Base-by-base conservation (phyloP, 148 eudicot species). In the Camellia sinensis region DNA sequence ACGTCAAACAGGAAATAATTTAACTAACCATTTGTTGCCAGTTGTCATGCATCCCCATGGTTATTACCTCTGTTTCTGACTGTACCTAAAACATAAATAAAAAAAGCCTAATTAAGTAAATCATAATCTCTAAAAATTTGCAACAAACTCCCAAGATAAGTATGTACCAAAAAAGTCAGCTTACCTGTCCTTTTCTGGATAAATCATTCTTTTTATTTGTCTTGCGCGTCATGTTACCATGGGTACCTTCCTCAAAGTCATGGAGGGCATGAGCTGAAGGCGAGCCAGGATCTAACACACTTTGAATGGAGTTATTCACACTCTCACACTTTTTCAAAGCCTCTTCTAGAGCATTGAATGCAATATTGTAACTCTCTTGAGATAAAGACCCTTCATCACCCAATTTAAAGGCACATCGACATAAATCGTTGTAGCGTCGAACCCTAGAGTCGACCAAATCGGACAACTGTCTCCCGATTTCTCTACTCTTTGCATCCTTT, bases 371-470 rank as follows among this genome's bases (percentile, higher is more conserved):
- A 77, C 80, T 77, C 53, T 76, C 83, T 68, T 67, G 61, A 64
- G 83, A 84, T 72, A 84, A 56, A 44, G 86, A 84, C 19, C 80
- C 86, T 68, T 80, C 83, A 71, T 84, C 86, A 46, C 83, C 78
- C 54, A 84, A 18, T 73, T 76, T 72, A 77, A 72, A 19, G 68
- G 83, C 80, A 21, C 69, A 73, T 77, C 41, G 79, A 74, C 86
- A 84, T 71, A 84, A 48, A 80, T 80, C 80, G 59, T 71, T 80
- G 54, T 75, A 75, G 4, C 85, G 81, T 13, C 73, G 78, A 62
- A 52, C 50, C 74, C 85, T 82, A 5, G 53, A 66, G 1, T 73
- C 76, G 40, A 54, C 29, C 52, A 41, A 53, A 15, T 48, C 60
- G n/a, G 78, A 12, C 53, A 22, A 54, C 29, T 54, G 74, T 56